Evolutionary conservation across 1,284 basidiomycete species (phyloP), one percentile per base, ranked within the genome.

Genomic region (Stereum hirsutum): DNA sequence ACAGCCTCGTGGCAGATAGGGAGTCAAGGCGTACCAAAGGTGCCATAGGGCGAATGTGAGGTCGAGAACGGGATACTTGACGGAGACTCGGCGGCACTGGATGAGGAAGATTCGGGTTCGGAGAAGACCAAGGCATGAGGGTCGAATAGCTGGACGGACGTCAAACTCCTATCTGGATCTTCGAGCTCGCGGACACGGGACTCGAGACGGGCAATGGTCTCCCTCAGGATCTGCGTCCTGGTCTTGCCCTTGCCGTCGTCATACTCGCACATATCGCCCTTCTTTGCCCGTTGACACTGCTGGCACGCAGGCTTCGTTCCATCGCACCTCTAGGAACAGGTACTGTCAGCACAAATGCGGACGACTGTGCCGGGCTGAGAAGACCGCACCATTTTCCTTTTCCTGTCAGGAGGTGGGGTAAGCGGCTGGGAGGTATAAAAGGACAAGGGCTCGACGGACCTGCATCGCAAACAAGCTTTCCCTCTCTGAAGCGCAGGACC

Each of bases 361-460:
- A 33, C 6, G 25, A 30, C 40, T n/a, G 27, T 23, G 31, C 19
- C 39, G 43, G 41, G 42, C 46, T 28, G n/a, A 26, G 32, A 41
- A 52, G 5, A n/a, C n/a, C 61, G 48, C 51, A 84, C 83, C 81
- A 88, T 85, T 63, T 87, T 87, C 49, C 84, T 74, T 63, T 86
- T 83, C 60, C 83, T 82, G 53, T 44, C 46, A 28, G 45, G 24
- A 41, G 44, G 14, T n/a, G n/a, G 30, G 11, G 39, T 43, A 45
- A 24, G 30, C 11, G 23, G 21, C 28, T 46, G 36, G 12, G 38
- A 4, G 43, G 32, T 0, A 15, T 32, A 23, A 14, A 7, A 3
- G 42, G 10, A 15, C 10, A 30, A 45, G 36, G 19, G 8, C 24
- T 11, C 26, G 23, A 12, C n/a, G 34, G 23, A 27, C 73, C 74